A percentile compares a stretch with the other conserved stretches of the same genome.
Evolutionary conservation across 2,329 filamentous ascomycete species (phyloP).

Genomic region (Xylariaceae sp.): DNA sequence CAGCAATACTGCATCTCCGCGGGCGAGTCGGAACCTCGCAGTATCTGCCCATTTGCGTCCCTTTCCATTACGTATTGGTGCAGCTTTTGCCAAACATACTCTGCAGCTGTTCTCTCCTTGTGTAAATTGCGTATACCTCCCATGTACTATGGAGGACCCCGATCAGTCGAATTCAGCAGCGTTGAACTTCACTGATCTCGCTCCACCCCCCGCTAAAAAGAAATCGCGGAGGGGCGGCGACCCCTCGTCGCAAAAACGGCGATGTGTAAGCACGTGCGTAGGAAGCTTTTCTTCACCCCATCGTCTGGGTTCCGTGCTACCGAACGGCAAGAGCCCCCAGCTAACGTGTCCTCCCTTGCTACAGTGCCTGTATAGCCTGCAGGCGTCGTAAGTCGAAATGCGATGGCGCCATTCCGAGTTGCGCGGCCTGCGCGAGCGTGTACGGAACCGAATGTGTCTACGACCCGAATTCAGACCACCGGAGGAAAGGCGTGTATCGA

Average conservation of each 20-base stretch:
- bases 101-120: neutral
- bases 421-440: conserved; percentile 92
- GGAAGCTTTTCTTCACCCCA: neutral
- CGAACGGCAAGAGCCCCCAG: neutral
- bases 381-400: conserved; percentile 81
- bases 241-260: conserved; percentile 55
- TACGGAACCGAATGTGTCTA: conserved; percentile 90
- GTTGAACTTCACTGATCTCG: conserved; percentile 13
- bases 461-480: conserved; percentile 93
- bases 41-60: too few relatives aligned
- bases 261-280: conserved; percentile 68
- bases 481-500: conserved; percentile 93
- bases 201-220: conserved; percentile 35
- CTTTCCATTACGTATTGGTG: conserved; percentile 6
- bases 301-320: neutral
- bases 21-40: too few relatives aligned
- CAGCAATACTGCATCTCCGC: too few relatives aligned
- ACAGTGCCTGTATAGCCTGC: conserved; percentile 68
- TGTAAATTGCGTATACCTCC: neutral
- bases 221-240: conserved; percentile 47
- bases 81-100: conserved; percentile 1
- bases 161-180: conserved; percentile 18
- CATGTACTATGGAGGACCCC: conserved; percentile 19
- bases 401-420: conserved; percentile 85
- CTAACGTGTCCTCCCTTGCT: neutral